Base-by-base conservation (phyloP, 2,329 filamentous ascomycete genomes). In the Trichoderma asperellum region DNA sequence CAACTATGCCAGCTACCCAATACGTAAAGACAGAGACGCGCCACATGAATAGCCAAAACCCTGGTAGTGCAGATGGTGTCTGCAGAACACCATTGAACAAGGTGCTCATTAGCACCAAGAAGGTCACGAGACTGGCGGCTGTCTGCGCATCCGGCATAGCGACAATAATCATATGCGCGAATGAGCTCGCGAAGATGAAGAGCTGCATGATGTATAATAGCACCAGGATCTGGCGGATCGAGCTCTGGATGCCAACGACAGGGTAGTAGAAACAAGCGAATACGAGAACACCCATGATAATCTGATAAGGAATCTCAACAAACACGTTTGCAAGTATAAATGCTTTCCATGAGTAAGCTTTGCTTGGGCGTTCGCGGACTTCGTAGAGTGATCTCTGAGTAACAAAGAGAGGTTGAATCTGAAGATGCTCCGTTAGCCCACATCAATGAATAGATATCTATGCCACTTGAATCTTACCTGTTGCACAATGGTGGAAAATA, bases 11-110 rank as follows among this genome's bases (percentile, higher is more conserved):
- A 1, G 84, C 84, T 69, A 93, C 88, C 83, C 84, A 88, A 78
- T 92, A 92, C 0, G 88, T 91, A 70, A 92, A 89, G 0, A 89
- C 89, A 0, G 68, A 70, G 16, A 88, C 82, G 32, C 87, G 85
- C 78, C 92, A 81, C 91, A 93, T 93, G 81, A 92, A 93, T 71
- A 88, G 88, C 91, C 91, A 94, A 81, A 93, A 93, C 0, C 87
- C 84, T 0, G 91, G 91, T 1, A 93, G 82, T 0, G 84, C 82
- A 4, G 75, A 70, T 0, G 89, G 86, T 0, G 84, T 78, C 70
- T 90, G 87, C 66, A 93, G 80, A 4, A 92, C 90, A 76, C 89
- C 85, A 74, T 85, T 87, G 81, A 91, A 91, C 68, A 88, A 83
- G 47, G 88, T 80, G 71, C 83, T 85, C 76, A 91, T 83, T 32